Evolutionary conservation across 768 basidiomycete species (phyloP).

Genomic region (Phanerochaete carnosa): DNA sequence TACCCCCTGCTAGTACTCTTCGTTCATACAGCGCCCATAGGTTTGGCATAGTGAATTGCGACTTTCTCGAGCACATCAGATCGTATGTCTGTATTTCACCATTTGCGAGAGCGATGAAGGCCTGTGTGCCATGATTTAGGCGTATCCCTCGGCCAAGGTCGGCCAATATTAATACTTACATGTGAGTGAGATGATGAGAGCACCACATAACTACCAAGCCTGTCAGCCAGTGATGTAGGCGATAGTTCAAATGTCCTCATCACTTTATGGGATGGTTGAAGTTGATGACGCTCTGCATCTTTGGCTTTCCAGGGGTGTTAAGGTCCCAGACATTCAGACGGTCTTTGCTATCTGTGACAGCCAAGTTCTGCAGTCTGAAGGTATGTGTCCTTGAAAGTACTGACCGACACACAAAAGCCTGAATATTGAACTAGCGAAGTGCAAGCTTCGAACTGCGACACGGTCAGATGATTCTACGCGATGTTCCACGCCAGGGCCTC

Average conservation of each 20-base stretch:
- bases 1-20: conserved; percentile 40
- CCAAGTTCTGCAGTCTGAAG: background rate
- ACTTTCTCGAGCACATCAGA: conserved; percentile 61
- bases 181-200: conserved; percentile 71
- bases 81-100: conserved; percentile 76
- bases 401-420: conserved; percentile 63
- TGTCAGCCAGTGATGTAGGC: background rate
- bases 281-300: conserved; percentile 43
- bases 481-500: conserved; percentile 60
- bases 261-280: conserved; percentile 45
- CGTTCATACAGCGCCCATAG: conserved; percentile 74
- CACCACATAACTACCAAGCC: conserved; percentile 42
- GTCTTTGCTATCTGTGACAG: conserved; percentile 43
- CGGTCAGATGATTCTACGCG: conserved; percentile 45
- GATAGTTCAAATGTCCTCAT: background rate
- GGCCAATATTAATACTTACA: conserved; percentile 40
- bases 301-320: conserved; percentile 47
- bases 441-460: conserved; percentile 44
- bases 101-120: conserved; percentile 47
- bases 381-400: conserved; percentile 11
- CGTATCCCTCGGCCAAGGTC: conserved; percentile 5
- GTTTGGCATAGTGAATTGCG: conserved; percentile 68
- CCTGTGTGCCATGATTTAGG: conserved; percentile 23
- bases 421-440: conserved; percentile 52
- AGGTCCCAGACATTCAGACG: conserved; percentile 63